Conservation (phyloP, 352 stramenopile genomes). For the Pythium myriotylum region DNA sequence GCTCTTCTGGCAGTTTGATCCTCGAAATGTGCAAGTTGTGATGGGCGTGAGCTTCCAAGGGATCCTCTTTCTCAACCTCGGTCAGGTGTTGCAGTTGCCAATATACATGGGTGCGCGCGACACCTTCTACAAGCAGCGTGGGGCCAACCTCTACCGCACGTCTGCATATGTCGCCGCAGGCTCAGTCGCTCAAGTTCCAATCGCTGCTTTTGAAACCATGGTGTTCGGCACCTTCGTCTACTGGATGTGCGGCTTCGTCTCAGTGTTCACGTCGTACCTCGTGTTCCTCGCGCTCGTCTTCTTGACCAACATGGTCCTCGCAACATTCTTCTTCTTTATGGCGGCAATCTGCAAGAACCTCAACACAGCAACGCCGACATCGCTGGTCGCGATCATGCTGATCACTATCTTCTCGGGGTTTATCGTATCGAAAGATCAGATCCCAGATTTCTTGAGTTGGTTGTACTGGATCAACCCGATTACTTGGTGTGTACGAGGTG, state of each 20-base stretch:
- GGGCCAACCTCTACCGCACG: slow-evolving; percentile 67
- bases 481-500: slow-evolving; percentile 28
- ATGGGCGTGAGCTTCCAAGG: slow-evolving; percentile 40
- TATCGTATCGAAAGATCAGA: slow-evolving; percentile 29
- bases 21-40: slow-evolving; percentile 27
- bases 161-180: slow-evolving; percentile 57
- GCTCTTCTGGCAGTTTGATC: slow-evolving; percentile 30
- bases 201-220: slow-evolving; percentile 47
- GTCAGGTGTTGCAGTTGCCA: slow-evolving; percentile 55
- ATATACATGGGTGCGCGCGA: slow-evolving; percentile 48
- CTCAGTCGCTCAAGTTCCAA: slow-evolving; percentile 41
- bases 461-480: slow-evolving; percentile 48
- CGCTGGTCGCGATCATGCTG: slow-evolving; percentile 28
- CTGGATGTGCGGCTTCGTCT: slow-evolving; percentile 68
- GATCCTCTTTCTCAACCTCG: not conserved
- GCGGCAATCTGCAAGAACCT: slow-evolving; percentile 16
- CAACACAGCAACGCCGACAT: slow-evolving; percentile 26
- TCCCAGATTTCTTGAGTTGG: slow-evolving; percentile 42
- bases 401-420: slow-evolving; percentile 43
- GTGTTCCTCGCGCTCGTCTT: slow-evolving; percentile 64
- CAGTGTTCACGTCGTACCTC: slow-evolving; percentile 38
- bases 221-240: slow-evolving; percentile 73
- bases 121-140: slow-evolving; percentile 71
- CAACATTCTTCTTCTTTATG: slow-evolving; percentile 36
- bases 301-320: slow-evolving; percentile 38